Evolutionary conservation across 2,329 filamentous ascomycete species (phyloP).

Genomic region (Ceratocystis ficicola): DNA sequence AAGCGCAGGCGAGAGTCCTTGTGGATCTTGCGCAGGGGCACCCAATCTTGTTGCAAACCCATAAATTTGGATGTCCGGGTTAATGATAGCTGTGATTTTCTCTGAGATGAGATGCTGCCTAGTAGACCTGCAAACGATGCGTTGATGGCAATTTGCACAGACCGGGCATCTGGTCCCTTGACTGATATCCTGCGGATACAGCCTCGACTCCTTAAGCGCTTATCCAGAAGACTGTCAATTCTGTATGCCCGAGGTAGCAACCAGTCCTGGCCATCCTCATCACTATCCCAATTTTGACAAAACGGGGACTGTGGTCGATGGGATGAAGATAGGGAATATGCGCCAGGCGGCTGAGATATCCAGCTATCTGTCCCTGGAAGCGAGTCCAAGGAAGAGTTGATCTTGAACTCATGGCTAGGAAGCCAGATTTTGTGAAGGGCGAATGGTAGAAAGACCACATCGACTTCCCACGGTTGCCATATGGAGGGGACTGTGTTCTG

Average conservation of each 20-base stretch:
- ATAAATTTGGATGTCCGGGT: conserved; percentile 32
- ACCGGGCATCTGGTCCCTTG: conserved; percentile 50
- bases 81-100: conserved; percentile 8
- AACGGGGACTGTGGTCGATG: conserved; percentile 39
- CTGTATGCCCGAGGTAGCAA: conserved; percentile 57
- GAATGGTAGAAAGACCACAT: conserved; percentile 66
- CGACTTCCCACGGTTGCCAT: conserved; percentile 56
- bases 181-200: conserved; percentile 54
- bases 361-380: conserved; percentile 37
- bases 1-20: conserved; percentile 63
- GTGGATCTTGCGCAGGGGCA: conserved; percentile 65
- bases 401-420: conserved; percentile 37
- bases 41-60: conserved; percentile 54
- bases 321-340: conserved; percentile 33
- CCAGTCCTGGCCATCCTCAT: conserved; percentile 42
- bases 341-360: conserved; percentile 39
- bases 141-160: conserved; percentile 52
- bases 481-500: conserved; percentile 45
- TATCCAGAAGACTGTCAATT: conserved; percentile 49
- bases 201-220: conserved; percentile 62
- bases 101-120: conserved; percentile 21
- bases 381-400: conserved; percentile 27
- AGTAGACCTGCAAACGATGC: conserved; percentile 49
- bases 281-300: conserved; percentile 37
- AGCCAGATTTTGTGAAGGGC: conserved; percentile 46